These are phyloP conservation scores for Gigaspora rosea DNA, from an alignment of 192 early-diverging fungal species.

Conservation along the genomic window DNA sequence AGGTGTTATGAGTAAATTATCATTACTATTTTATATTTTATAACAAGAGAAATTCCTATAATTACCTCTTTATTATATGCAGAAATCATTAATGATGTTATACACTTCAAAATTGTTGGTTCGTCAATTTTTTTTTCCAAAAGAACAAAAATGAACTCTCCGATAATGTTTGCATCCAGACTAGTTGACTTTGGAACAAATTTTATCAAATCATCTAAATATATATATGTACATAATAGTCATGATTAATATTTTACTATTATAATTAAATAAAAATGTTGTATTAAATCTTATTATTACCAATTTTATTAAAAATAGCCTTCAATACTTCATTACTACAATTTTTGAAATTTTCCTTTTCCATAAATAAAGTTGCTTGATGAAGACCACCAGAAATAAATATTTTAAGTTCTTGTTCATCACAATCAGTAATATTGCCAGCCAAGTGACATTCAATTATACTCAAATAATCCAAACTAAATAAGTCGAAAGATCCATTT, in stretches of 20 bases:
- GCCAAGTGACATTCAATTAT: constrained; percentile 19
- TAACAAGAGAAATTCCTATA: background rate
- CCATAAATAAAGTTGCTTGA: constrained; percentile 23
- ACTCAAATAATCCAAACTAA: constrained; percentile 31
- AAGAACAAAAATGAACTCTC: constrained; percentile 44
- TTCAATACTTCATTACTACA: background rate
- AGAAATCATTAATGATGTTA: constrained; percentile 37
- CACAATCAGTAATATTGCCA: background rate
- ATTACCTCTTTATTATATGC: constrained; percentile 43
- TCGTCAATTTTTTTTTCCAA: constrained; percentile 46
- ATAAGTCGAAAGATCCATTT: background rate
- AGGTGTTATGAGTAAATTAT: background rate
- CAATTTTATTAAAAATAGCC: constrained; percentile 20
- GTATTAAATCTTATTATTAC: constrained; percentile 9
- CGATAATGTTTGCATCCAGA: constrained; percentile 39
- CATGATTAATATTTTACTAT: background rate
- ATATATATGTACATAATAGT: background rate
- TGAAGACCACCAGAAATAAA: constrained; percentile 30
- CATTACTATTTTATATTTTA: background rate
- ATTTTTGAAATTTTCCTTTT: constrained; percentile 24
- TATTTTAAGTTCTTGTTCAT: background rate
- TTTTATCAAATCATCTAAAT: constrained; percentile 20
- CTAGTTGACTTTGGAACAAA: background rate
- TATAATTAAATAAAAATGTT: background rate
- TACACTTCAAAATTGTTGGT: constrained; percentile 44